phyloP scores from a whole-genome alignment of 129 eudicot species.

The Erigeron canadensis region DNA sequence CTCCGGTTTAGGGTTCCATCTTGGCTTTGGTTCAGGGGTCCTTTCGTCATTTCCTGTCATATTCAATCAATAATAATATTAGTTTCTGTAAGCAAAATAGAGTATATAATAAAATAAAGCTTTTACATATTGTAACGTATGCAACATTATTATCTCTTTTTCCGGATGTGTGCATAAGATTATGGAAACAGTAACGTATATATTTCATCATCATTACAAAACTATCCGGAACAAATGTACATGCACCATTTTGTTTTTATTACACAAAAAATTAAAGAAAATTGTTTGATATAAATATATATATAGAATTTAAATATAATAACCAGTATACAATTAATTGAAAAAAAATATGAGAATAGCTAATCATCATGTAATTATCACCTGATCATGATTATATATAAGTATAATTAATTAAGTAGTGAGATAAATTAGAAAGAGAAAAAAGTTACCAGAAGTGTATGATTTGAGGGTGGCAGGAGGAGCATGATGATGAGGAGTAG shows the following conservation, averaged over 20 bases:
- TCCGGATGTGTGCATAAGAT: conserved; percentile 29
- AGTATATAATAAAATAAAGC: neutral
- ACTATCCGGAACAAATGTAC: conserved; percentile 30
- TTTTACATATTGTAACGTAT: conserved; percentile 34
- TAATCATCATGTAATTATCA: no score
- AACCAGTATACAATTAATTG: no score
- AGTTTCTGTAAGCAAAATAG: conserved; percentile 3
- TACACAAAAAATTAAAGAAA: neutral
- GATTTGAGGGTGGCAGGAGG: conserved; percentile 36
- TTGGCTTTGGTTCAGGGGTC: conserved; percentile 94
- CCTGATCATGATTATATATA: neutral
- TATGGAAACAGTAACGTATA: conserved; percentile 29
- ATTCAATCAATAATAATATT: conserved; percentile 13
- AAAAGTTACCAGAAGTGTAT: conserved; percentile 43
- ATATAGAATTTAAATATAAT: no score
- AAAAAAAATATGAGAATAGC: no score
- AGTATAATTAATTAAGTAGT: neutral
- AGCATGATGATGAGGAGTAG: conserved; percentile 47
- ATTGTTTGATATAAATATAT: neutral
- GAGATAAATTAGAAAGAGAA: neutral
- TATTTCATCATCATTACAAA: conserved; percentile 31
- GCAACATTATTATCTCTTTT: conserved; percentile 29
- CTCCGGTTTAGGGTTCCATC: conserved; percentile 99
- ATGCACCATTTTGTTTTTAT: neutral
- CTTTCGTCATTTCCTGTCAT: conserved; percentile 72